These are phyloP conservation scores for Claviceps humidiphila DNA, from an alignment of 2,329 filamentous ascomycete genomes.

Conservation along the genomic window DNA sequence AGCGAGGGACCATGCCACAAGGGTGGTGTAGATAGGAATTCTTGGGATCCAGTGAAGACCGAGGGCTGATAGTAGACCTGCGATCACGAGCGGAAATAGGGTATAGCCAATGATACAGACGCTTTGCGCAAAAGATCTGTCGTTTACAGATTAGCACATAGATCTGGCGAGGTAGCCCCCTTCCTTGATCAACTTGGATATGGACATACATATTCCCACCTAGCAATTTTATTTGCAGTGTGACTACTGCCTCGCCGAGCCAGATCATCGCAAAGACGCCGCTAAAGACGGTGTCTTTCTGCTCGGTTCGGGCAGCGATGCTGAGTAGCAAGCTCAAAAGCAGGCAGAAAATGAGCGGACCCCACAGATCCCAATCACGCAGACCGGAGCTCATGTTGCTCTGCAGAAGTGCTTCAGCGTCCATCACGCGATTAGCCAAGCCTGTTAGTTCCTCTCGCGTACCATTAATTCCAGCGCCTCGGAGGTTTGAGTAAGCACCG, in stretches of 20 bases:
- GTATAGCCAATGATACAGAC: slow-evolving; percentile 98
- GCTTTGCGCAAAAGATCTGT: slow-evolving; percentile 91
- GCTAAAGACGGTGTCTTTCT: slow-evolving; percentile 83
- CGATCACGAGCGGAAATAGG: slow-evolving; percentile 90
- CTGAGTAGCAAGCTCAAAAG: slow-evolving; percentile 79
- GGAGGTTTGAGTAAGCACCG: slow-evolving; percentile 48
- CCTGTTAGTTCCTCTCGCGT: slow-evolving; percentile 50
- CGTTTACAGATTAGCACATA: neutral
- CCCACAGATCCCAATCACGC: slow-evolving; percentile 97
- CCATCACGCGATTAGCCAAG: slow-evolving; percentile 47
- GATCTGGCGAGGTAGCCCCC: neutral
- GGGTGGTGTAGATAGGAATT: slow-evolving; percentile 79
- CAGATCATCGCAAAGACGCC: slow-evolving; percentile 95
- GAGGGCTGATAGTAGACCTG: slow-evolving; percentile 75
- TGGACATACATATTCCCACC: slow-evolving; percentile 85
- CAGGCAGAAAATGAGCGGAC: slow-evolving; percentile 86
- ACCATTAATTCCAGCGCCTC: slow-evolving; percentile 43
- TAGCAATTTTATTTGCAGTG: slow-evolving; percentile 91
- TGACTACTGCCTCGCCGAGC: slow-evolving; percentile 93
- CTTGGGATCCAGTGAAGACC: slow-evolving; percentile 66
- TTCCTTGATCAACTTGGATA: neutral
- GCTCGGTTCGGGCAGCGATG: slow-evolving; percentile 62
- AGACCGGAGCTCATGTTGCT: slow-evolving; percentile 78
- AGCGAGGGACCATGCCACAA: slow-evolving; percentile 85
- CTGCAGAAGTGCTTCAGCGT: slow-evolving; percentile 48